These are phyloP conservation scores for Plasmodium yoelii DNA, from an alignment of 169 alveolate species.

Conservation along the genomic window DNA sequence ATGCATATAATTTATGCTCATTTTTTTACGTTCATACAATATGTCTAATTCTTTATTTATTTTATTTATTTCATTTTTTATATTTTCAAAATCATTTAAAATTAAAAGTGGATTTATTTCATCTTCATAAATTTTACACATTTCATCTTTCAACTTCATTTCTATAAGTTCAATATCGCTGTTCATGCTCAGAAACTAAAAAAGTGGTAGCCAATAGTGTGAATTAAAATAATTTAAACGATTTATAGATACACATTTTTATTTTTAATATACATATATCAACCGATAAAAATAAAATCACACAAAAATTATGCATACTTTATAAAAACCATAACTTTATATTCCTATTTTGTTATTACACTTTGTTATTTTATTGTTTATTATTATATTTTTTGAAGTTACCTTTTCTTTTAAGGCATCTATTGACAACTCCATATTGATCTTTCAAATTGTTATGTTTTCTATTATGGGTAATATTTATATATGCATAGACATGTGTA, in stretches of 20 bases:
- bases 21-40: slow-evolving; percentile 52
- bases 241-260: too few relatives aligned
- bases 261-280: too few relatives aligned
- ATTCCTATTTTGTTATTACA: too few relatives aligned
- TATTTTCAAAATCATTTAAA: slow-evolving; percentile 54
- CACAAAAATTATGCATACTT: too few relatives aligned
- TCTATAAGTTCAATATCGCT: slow-evolving; percentile 68
- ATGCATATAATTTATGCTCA: slow-evolving; percentile 39
- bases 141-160: slow-evolving; percentile 55
- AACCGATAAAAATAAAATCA: too few relatives aligned
- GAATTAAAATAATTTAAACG: neutral
- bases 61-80: slow-evolving; percentile 43
- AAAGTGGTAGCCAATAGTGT: neutral
- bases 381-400: neutral
- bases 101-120: slow-evolving; percentile 58
- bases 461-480: neutral
- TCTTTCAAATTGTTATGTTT: neutral
- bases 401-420: slow-evolving; percentile 70
- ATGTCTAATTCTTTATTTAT: slow-evolving; percentile 37
- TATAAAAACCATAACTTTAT: too few relatives aligned
- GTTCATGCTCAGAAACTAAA: slow-evolving; percentile 58
- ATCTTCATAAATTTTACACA: slow-evolving; percentile 70
- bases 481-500: neutral
- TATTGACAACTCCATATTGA: slow-evolving; percentile 58
- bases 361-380: too few relatives aligned